Evolutionary conservation across 768 basidiomycete species (phyloP).

Genomic region (Psilocybe sp.): DNA sequence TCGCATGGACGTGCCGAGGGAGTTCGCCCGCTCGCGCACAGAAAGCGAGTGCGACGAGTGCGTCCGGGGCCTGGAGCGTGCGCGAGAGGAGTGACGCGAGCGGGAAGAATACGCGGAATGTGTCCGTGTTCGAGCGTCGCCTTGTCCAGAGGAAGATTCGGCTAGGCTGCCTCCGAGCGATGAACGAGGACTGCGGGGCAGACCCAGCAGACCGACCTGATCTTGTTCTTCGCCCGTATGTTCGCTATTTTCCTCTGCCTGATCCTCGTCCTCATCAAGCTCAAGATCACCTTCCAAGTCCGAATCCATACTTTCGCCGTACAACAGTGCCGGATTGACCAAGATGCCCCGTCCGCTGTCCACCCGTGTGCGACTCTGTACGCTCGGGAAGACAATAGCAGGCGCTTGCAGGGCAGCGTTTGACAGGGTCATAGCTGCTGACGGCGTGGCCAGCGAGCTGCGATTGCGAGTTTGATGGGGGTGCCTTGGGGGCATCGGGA

Average conservation of each 20-base stretch:
- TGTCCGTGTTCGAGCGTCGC: conserved; percentile 29
- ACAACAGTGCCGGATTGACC: conserved; percentile 17
- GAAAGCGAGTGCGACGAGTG: conserved; percentile 29
- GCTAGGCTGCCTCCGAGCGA: conserved; percentile 38
- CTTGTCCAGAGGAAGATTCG: conserved; percentile 16
- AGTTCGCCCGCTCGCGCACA: conserved; percentile 39
- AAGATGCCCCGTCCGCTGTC: conserved; percentile 22
- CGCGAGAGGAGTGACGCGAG: conserved; percentile 26
- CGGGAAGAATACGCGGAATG: conserved; percentile 26
- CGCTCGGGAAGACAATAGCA: conserved; percentile 30
- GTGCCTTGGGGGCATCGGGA: conserved; percentile 25
- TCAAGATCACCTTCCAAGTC: conserved; percentile 10
- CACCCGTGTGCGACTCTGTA: conserved; percentile 20
- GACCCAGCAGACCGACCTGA: conserved; percentile 27
- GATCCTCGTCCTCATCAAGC: conserved; percentile 25
- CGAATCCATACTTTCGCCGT: conserved; percentile 12
- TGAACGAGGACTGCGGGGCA: conserved; percentile 44
- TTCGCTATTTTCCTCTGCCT: conserved; percentile 21
- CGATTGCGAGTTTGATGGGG: conserved; percentile 22
- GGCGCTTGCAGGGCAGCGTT: conserved; percentile 14
- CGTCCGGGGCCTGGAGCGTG: conserved; percentile 36
- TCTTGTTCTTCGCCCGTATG: conserved; percentile 25
- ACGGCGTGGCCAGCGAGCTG: conserved; percentile 23
- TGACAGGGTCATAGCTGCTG: conserved; percentile 18
- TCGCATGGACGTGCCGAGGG: conserved; percentile 48